Evolutionary conservation across 257 asterid species (phyloP), one percentile per base, ranked within the genome.

Genomic region (Solanum bulbocastanum): DNA sequence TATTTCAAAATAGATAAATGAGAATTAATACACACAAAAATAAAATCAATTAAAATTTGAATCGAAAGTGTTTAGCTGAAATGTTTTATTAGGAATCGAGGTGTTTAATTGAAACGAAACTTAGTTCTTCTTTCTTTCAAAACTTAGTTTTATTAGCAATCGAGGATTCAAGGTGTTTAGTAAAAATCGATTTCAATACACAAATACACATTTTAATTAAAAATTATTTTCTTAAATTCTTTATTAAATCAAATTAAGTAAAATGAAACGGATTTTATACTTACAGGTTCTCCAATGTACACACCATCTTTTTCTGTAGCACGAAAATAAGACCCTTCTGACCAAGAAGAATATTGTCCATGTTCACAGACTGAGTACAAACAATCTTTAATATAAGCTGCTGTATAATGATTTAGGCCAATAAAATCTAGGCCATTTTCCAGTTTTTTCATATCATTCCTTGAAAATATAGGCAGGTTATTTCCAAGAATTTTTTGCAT

Each of bases 221-320:
- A 60, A 56, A 56, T 3, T 18, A 56, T 16, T 56, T 56, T 30
- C 3, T 6, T 5, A 15, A 27, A 30, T 15, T 27, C 9, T 32
- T 69, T 3, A 0, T 3, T 69, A 10, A 69, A 69, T 32, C 23
- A 69, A 30, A 69, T 11, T 16, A 32, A 32, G 5, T 32, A 69
- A 69, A 69, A 6, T 69, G 5, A 32, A 69, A 7, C 12, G 5
- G 1, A 62, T 62, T 62, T 62, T 62, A 62, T 86, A 69, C 93
- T 52, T 89, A 94, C 96, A 0, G 90, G 32, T 90, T 92, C 89
- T 2, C 98, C 95, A 32, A 93, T 93, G 46, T 74, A 78, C 33
- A 68, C 71, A 3, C 93, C 95, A 85, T 92, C 91, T 90, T 89
- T 94, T 9, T 69, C 4, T 11, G 93, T 86, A 6, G 92, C 92